Percentiles rank a stretch among this genome's conserved stretches.
Conservation (phyloP, 23 red algal genomes). For the Gracilaria gracilis region DNA sequence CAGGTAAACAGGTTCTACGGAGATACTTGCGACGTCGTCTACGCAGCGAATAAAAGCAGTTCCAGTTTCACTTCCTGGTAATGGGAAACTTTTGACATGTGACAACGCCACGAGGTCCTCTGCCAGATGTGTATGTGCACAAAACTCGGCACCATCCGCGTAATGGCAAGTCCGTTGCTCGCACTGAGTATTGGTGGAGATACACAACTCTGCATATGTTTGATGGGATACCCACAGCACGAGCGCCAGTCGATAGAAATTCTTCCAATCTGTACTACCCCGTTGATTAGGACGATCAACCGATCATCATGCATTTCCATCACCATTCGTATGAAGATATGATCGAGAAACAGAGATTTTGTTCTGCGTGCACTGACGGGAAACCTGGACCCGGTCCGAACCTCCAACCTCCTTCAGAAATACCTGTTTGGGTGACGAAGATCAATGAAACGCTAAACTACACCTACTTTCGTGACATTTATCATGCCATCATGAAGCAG, state of each 20-base stretch:
- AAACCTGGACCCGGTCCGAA: background rate
- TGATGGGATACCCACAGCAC: background rate
- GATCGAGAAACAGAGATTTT: constrained; percentile 22
- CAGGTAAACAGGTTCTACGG: background rate
- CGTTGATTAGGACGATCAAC: constrained; percentile 13
- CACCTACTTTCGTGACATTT: background rate
- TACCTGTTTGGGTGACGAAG: background rate
- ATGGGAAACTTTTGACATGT: constrained; percentile 14
- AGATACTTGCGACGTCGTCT: background rate
- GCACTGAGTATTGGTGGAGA: constrained; percentile 1
- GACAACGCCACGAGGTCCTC: background rate
- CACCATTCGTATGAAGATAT: background rate
- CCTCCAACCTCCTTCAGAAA: background rate
- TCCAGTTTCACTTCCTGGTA: background rate
- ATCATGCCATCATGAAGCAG: background rate
- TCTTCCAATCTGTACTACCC: background rate
- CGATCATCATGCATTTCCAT: background rate
- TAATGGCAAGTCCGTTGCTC: background rate
- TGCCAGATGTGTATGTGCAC: constrained; percentile 36
- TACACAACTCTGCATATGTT: background rate
- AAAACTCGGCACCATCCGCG: background rate
- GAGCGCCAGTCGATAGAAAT: background rate
- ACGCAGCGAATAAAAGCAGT: constrained; percentile 11
- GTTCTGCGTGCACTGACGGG: too few species aligned
- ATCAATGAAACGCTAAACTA: background rate